These are phyloP conservation scores for Oxytropis ochrocephala DNA, from an alignment of 306 rosid genomes.

Conservation along the genomic window DNA sequence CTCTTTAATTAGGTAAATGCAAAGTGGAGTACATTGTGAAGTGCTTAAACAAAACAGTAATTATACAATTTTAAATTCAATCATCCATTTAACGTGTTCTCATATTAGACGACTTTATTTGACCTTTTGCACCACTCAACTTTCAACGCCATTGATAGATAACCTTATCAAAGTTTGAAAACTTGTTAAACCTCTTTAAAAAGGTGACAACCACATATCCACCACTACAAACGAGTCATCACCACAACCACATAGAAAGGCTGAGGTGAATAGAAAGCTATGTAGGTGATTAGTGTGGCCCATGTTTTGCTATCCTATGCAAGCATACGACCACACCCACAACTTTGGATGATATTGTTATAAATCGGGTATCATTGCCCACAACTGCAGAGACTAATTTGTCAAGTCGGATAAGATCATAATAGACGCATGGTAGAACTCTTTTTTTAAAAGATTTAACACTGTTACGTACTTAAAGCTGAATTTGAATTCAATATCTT, in stretches of 20 bases:
- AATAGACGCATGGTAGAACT: too few relatives aligned
- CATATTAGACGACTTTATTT: not conserved
- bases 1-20: too few relatives aligned
- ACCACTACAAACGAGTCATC: constrained; percentile 24
- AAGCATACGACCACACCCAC: constrained; percentile 40
- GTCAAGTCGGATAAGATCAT: too few relatives aligned
- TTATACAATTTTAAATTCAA: not conserved
- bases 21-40: too few relatives aligned
- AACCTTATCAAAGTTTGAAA: constrained; percentile 28
- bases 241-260: constrained; percentile 44
- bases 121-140: constrained; percentile 17
- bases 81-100: constrained; percentile 3
- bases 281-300: constrained; percentile 43
- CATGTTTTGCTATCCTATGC: constrained; percentile 31
- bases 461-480: too few relatives aligned
- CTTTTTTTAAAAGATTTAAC: too few relatives aligned
- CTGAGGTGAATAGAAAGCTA: constrained; percentile 20
- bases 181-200: not conserved
- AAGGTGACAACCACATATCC: constrained; percentile 31
- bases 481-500: too few relatives aligned
- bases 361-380: too few relatives aligned
- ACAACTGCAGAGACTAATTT: too few relatives aligned
- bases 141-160: constrained; percentile 22
- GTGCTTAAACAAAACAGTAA: not conserved
- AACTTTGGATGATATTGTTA: too few relatives aligned